phyloP scores from a whole-genome alignment of 2,329 filamentous ascomycete genomes.

The Cryoendolithus antarcticus region DNA sequence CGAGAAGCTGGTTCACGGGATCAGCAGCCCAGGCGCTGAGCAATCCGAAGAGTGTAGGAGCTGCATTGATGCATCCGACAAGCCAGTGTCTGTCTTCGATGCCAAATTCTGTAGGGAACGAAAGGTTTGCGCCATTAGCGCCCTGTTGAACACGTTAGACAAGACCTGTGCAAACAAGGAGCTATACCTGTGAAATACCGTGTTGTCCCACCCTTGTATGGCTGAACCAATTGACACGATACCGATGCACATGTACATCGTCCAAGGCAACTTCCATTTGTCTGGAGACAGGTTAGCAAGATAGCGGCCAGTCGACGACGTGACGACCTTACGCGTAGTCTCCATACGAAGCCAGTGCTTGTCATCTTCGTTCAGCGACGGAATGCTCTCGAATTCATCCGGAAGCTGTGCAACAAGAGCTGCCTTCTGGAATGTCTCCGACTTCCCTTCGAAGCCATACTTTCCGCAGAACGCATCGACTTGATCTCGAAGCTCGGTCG shows the following conservation, averaged over 20 bases:
- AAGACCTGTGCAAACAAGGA: too few relatives aligned
- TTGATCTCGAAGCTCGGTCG: conserved; percentile 5
- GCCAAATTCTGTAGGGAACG: conserved; percentile 29
- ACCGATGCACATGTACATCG: conserved; percentile 39
- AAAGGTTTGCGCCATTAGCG: conserved; percentile 41
- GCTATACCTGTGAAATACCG: conserved; percentile 18
- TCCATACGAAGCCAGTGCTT: conserved; percentile 32
- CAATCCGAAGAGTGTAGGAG: conserved; percentile 1
- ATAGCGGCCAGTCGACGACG: not conserved
- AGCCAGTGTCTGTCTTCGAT: conserved; percentile 8
- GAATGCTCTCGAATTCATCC: conserved; percentile 31
- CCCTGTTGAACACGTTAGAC: conserved; percentile 2
- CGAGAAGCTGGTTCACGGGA: conserved; percentile 19
- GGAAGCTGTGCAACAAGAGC: conserved; percentile 39
- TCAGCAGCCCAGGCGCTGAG: conserved; percentile 41
- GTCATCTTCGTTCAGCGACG: conserved; percentile 32
- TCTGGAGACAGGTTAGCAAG: conserved; percentile 11
- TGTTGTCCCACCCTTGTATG: conserved; percentile 42
- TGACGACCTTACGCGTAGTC: conserved; percentile 22
- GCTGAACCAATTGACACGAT: conserved; percentile 42
- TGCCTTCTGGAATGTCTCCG: conserved; percentile 36
- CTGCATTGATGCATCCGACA: conserved; percentile 1
- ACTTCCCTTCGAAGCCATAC: conserved; percentile 6
- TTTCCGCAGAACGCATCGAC: conserved; percentile 7
- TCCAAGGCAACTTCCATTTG: conserved; percentile 37